These are phyloP conservation scores for Chaetomiaceae sp. DNA, from an alignment of 2,329 filamentous ascomycete species.

Conservation along the genomic window DNA sequence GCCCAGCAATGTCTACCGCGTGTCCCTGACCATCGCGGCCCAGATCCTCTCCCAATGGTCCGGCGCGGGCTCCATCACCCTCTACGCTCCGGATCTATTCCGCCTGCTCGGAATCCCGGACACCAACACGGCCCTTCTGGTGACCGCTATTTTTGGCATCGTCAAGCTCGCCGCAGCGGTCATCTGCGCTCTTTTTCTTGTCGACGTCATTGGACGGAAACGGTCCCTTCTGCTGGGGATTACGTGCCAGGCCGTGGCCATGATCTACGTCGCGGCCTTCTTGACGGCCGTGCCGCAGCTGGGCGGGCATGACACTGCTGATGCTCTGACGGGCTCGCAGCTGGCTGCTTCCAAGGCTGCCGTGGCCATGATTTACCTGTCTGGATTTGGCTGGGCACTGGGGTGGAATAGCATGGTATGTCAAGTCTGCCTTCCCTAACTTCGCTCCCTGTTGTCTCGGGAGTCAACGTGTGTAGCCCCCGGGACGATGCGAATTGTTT, in stretches of 20 bases:
- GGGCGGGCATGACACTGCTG: constrained; percentile 32
- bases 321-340: constrained; percentile 35
- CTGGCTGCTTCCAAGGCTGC: constrained; percentile 57
- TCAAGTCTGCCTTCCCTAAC: no score
- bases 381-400: constrained; percentile 63
- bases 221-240: constrained; percentile 58
- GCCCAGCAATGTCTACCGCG: constrained; percentile 65
- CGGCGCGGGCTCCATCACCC: constrained; percentile 67
- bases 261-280: constrained; percentile 60
- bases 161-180: constrained; percentile 66
- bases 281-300: constrained; percentile 58
- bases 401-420: constrained; percentile 63
- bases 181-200: constrained; percentile 69
- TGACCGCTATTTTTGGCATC: constrained; percentile 71
- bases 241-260: constrained; percentile 53
- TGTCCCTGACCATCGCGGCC: constrained; percentile 63
- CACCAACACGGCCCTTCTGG: constrained; percentile 62
- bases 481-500: no score
- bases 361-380: constrained; percentile 68
- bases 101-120: constrained; percentile 65
- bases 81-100: constrained; percentile 73
- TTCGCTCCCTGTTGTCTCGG: no score
- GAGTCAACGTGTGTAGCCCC: no score
- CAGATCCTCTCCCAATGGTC: constrained; percentile 73
- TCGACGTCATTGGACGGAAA: constrained; percentile 75